Base-by-base conservation (phyloP, 1,284 basidiomycete genomes). In the Singerocomus inundabilis region DNA sequence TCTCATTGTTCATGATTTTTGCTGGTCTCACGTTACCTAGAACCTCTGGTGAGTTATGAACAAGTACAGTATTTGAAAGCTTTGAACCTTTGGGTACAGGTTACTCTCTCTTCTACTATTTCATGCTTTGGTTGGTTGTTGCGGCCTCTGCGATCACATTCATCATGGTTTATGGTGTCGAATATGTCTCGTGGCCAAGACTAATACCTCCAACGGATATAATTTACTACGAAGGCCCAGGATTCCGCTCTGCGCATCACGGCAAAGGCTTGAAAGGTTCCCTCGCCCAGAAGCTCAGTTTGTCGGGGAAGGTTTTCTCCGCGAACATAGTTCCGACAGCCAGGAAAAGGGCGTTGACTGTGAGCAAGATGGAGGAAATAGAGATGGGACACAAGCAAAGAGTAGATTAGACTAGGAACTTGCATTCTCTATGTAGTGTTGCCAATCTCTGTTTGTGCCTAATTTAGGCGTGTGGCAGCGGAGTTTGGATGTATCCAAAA, bases 141-240 rank as follows among this genome's bases (percentile, higher is more conserved):
- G 75, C 88, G 47, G 62, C 78, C 35, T 51, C 84, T 52, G 76
- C 90, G 11, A 69, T 85, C 51, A 57, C 74, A 40, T 91, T 89
- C 71, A 88, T 96, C 59, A 66, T 89, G 70, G 72, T 84, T 37
- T 84, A 96, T 65, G 88, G 88, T 35, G 81, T 93, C 57, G 81
- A 88, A 57, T 98, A 95, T 66, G 94, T 99, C 54, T 84, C 91
- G 21, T 96, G 93, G 88, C 97, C 96, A n/a, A 84, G 88, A 21
- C 80, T 99, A 48, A 82, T 89, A 57, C 88, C 93, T 4, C 85
- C 89, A 11, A 85, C 85, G 49, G 91, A 94, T 54, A 78, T 89
- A 48, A 87, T 98, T 47, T 84, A 85, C 65, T 98, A 95, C 71
- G 78, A 78, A 44, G 93, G 93, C 36, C 91, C 91, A 46, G 94